Base-by-base conservation (phyloP, 257 asterid species). In the Prunella vulgaris region DNA sequence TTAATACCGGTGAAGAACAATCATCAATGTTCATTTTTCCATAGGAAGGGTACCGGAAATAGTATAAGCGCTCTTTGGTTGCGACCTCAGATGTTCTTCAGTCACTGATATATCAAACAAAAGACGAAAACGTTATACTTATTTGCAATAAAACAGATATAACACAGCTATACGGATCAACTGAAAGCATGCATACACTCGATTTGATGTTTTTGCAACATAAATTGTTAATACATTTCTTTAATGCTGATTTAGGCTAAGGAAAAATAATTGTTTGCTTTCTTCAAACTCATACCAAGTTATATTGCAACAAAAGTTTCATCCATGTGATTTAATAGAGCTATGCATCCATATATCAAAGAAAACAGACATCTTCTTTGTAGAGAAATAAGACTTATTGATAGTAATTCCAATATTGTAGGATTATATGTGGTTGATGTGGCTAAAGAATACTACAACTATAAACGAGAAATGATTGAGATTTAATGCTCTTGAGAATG, bases 1-100 rank as follows among this genome's bases (percentile, higher is more conserved):
- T 21, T 48, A 64, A 42, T 68, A 75, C 64, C 71, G 9, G 25
- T 7, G 52, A 10, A 59, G 74, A 74, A 38, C 56, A 22, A 44
- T n/a, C 6, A 22, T 7, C 27, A 28, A 12, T 40, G 49, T 8
- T 48, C 69, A 38, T 56, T 28, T 42, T 66, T 46, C 60, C 59
- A 5, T 42, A 32, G 5, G 69, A 57, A 66, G 49, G 69, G 37
- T 15, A 54, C 57, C 70, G 56, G 28, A 13, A 37, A 17, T 27
- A 46, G 33, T 52, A 42, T 63, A 70, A 0, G 52, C 13, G 22
- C 24, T 18, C 13, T 12, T 46, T 10, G 24, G 35, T 24, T 12
- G 33, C 66, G 21, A 30, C 44, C 68, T 46, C 22, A 15, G 59
- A 4, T 22, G 21, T 37, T 21, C 58, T 22, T 59, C 64, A 48